Evolutionary conservation across 441 rosid genomes (phyloP), one percentile per base, ranked within the genome.

Genomic region (Aleurites moluccanus): DNA sequence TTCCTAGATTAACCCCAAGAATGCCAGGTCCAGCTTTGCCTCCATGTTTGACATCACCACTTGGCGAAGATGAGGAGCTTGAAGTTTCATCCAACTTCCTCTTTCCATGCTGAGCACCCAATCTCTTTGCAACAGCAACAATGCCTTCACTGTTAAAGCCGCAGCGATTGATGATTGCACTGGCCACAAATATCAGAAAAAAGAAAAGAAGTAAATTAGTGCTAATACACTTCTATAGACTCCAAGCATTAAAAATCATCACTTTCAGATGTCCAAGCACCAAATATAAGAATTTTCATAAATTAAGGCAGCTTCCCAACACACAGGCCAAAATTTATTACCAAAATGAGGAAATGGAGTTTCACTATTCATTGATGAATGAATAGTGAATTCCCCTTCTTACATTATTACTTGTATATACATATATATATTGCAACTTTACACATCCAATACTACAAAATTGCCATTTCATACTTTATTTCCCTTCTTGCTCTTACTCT

Each of bases 21-120:
- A 96, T 93, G 78, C 99, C 99, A 73, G 97, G 98, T 69, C 99
- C 99, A 75, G 99, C 96, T 85, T 95, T 95, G 44, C 99, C 98
- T 64, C 98, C 98, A 4, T 89, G 92, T 83, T 88, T 90, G 63
- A 66, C 80, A 45, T 89, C 96, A 53, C 87, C 92, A 42, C 70
- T 74, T 40, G 88, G 74, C 40, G 91, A 64, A 30, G 97, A 73
- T 47, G 89, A 83, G 55, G 89, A 76, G 79, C 88, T 89, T 61
- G 95, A 87, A 72, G 98, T 91, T 82, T 95, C 97, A 47, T 78
- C 93, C 81, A 93, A 78, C 91, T 86, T 95, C 81, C 99, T 88
- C 83, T 91, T 95, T 73, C 99, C 98, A 87, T 95, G 99, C 77
- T 93, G 98, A 62, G 97, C 97, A 85, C 98, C 94, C 75, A 95